Percentiles rank a stretch among this genome's conserved stretches.
Conservation (phyloP, 2,329 filamentous ascomycete genomes). For the Thielaviopsis euricoi region DNA sequence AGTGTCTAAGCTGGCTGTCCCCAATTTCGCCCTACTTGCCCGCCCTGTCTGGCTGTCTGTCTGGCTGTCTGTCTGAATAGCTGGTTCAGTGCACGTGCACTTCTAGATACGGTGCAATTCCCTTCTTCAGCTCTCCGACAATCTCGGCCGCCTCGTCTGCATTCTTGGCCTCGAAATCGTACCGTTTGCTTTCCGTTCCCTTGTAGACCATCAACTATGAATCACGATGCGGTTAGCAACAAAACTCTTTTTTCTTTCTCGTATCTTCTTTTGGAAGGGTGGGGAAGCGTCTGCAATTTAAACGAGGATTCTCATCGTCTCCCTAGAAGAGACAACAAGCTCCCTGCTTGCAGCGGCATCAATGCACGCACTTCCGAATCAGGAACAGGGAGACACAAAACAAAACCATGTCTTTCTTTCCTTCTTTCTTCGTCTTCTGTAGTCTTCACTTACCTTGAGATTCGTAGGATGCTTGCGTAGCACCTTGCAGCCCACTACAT, state of each 20-base stretch:
- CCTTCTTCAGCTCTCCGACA: slow-evolving; percentile 61
- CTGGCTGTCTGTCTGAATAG: no score
- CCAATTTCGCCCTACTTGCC: no score
- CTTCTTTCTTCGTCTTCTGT: neutral
- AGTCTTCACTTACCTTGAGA: slow-evolving; percentile 44
- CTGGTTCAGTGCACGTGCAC: no score
- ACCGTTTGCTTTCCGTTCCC: slow-evolving; percentile 60
- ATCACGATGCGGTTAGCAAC: no score
- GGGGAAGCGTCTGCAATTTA: no score
- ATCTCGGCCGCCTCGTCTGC: slow-evolving; percentile 62
- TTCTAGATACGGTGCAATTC: slow-evolving; percentile 49
- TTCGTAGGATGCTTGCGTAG: slow-evolving; percentile 64
- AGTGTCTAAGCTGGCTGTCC: no score
- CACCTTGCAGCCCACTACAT: slow-evolving; percentile 69
- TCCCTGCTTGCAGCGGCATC: neutral
- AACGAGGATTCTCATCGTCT: neutral
- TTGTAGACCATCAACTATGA: slow-evolving; percentile 52
- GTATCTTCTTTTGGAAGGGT: no score
- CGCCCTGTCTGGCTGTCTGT: no score
- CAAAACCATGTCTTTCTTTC: neutral
- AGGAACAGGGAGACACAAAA: neutral
- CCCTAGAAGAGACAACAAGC: neutral
- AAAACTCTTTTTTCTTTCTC: no score
- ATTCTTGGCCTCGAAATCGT: slow-evolving; percentile 68
- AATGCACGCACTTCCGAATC: neutral